Percentiles rank a stretch among this genome's conserved stretches.
These are phyloP conservation scores for Leccinum huronense DNA, from an alignment of 1,284 basidiomycete genomes.

Conservation along the genomic window DNA sequence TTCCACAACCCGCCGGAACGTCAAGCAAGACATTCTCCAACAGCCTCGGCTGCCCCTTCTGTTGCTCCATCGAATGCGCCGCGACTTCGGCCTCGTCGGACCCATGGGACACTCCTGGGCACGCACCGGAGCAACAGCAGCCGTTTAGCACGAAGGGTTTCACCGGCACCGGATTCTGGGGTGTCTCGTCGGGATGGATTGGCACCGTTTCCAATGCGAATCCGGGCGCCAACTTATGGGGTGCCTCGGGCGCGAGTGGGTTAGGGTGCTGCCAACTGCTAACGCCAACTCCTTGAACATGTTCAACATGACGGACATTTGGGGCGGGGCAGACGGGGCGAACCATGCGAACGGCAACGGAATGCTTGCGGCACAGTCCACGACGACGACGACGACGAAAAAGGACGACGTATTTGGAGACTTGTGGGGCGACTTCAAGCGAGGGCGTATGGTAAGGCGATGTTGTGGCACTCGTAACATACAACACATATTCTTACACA, in stretches of 20 bases:
- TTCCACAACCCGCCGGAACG: too few relatives aligned
- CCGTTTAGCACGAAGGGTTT: conserved; percentile 57
- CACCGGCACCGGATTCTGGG: conserved; percentile 62
- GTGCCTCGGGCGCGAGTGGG: conserved; percentile 21
- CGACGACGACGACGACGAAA: conserved; percentile 41
- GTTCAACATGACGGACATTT: conserved; percentile 45
- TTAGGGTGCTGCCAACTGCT: too few relatives aligned
- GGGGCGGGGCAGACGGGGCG: conserved; percentile 39
- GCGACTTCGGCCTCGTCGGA: conserved; percentile 20
- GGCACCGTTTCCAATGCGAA: conserved; percentile 27
- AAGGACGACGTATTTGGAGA: conserved; percentile 80
- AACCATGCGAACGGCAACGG: conserved; percentile 23
- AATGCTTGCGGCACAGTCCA: conserved; percentile 35
- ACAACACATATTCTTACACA: too few relatives aligned
- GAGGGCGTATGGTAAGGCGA: conserved; percentile 16
- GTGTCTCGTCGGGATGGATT: conserved; percentile 61
- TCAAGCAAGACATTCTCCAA: too few relatives aligned
- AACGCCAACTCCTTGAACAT: conserved; percentile 25
- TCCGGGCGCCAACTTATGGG: conserved; percentile 45
- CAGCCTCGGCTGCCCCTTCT: too few relatives aligned
- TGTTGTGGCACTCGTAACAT: too few relatives aligned
- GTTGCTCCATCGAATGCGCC: background rate
- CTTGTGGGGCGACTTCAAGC: conserved; percentile 79
- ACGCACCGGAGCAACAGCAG: conserved; percentile 14
- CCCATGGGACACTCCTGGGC: conserved; percentile 15